Percentiles rank a stretch among this genome's conserved stretches.
These are phyloP conservation scores for Vigna unguiculata DNA, from an alignment of 306 rosid species.

Conservation along the genomic window DNA sequence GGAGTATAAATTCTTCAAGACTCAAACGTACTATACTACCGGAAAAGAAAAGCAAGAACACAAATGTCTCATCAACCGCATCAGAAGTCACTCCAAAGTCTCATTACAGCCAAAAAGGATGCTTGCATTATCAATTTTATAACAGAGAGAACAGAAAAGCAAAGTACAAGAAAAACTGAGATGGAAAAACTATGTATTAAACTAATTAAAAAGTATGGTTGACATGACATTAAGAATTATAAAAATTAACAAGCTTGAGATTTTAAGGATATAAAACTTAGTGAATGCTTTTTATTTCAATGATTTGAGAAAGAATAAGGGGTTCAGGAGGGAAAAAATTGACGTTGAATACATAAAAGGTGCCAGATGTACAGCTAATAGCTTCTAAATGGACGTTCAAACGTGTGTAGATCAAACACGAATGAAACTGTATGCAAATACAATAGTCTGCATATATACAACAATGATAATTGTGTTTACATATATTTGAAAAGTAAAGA, in stretches of 20 bases:
- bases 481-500: background rate
- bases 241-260: background rate
- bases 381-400: background rate
- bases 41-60: background rate
- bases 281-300: background rate
- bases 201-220: no score
- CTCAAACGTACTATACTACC: background rate
- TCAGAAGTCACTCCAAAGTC: background rate
- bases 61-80: background rate
- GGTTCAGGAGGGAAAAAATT: background rate
- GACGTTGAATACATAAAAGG: background rate
- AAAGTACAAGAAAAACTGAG: background rate
- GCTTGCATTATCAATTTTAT: background rate
- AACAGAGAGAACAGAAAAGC: background rate
- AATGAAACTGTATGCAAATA: background rate
- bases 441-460: conserved; percentile 5
- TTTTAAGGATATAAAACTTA: background rate
- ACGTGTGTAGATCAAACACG: background rate
- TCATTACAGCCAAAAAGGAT: no score
- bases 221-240: no score
- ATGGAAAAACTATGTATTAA: background rate
- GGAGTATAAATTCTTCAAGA: background rate
- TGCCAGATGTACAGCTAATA: background rate
- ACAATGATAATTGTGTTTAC: background rate
- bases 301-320: background rate